phyloP scores from a whole-genome alignment of 2,329 filamentous ascomycete species.

The Colletotrichum shisoi region DNA sequence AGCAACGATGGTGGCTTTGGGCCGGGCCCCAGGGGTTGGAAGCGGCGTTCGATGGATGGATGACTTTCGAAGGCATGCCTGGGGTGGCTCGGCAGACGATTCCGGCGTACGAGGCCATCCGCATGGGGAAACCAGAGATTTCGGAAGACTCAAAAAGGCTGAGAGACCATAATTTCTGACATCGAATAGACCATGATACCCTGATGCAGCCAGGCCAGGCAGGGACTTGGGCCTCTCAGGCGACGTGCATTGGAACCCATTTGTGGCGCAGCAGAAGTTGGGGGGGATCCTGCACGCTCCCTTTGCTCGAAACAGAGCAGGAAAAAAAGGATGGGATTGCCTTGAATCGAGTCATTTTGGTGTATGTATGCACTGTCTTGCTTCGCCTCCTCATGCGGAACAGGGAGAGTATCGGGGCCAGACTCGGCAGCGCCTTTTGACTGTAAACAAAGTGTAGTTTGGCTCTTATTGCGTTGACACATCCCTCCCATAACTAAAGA shows the following conservation, averaged over 20 bases:
- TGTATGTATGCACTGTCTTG: no score
- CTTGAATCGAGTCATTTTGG: no score
- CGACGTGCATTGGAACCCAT: constrained; percentile 9
- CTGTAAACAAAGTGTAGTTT: no score
- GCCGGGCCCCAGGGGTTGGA: background rate
- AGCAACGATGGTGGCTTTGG: background rate
- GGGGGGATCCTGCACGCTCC: constrained; percentile 13
- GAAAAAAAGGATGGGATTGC: no score
- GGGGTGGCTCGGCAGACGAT: background rate
- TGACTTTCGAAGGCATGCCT: background rate
- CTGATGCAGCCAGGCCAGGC: background rate
- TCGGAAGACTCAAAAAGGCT: background rate
- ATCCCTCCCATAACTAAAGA: no score
- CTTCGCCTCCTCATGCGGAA: no score
- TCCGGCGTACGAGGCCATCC: no score
- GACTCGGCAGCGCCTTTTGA: no score
- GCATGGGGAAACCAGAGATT: no score
- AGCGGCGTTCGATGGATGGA: background rate
- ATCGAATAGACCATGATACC: background rate
- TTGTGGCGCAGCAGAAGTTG: constrained; percentile 19
- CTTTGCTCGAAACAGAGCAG: background rate
- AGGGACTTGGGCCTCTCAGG: background rate
- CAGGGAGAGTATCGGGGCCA: no score
- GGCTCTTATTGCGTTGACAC: no score
- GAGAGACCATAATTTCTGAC: no score